Evolutionary conservation across 164 flowering plant species (phyloP).

Genomic region (Nymphaea thermarum): DNA sequence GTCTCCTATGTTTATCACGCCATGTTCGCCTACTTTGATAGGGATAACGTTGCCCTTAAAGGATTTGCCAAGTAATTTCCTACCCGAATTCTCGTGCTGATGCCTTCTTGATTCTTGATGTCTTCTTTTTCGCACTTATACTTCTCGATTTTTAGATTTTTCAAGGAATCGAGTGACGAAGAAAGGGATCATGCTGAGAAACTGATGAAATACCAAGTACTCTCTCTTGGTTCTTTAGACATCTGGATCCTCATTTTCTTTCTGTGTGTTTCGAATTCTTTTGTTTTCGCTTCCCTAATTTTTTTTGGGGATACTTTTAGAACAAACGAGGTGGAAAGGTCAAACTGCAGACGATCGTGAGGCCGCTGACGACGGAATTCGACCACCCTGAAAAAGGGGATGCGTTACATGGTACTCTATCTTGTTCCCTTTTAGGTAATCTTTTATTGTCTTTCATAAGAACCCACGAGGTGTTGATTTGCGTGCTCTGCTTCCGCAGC

Average conservation of each 20-base stretch:
- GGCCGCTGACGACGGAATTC: constrained; percentile 56
- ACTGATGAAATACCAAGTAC: constrained; percentile 93
- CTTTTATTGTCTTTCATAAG: not conserved
- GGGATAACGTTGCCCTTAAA: constrained; percentile 88
- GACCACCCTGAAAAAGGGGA: constrained; percentile 85
- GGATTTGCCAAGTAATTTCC: constrained; percentile 74
- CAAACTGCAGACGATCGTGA: constrained; percentile 56
- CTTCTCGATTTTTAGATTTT: constrained; percentile 36
- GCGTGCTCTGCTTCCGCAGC: constrained; percentile 2
- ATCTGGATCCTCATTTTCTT: not conserved
- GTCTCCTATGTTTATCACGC: constrained; percentile 92
- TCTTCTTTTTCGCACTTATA: not conserved
- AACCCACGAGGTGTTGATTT: not conserved
- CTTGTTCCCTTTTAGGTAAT: not conserved
- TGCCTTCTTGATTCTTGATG: not conserved
- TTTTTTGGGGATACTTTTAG: constrained; percentile 16
- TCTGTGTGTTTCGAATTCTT: not conserved
- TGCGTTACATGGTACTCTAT: constrained; percentile 62
- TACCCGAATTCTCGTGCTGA: no score
- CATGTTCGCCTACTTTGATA: constrained; percentile 81
- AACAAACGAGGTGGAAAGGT: constrained; percentile 88
- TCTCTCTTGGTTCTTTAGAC: not conserved
- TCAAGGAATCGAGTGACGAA: constrained; percentile 84
- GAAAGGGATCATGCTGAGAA: constrained; percentile 91
- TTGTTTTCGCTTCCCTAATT: not conserved